Evolutionary conservation across 352 stramenopile genomes (phyloP), one percentile per base, ranked within the genome.

Genomic region (Globisporangium middletonii): DNA sequence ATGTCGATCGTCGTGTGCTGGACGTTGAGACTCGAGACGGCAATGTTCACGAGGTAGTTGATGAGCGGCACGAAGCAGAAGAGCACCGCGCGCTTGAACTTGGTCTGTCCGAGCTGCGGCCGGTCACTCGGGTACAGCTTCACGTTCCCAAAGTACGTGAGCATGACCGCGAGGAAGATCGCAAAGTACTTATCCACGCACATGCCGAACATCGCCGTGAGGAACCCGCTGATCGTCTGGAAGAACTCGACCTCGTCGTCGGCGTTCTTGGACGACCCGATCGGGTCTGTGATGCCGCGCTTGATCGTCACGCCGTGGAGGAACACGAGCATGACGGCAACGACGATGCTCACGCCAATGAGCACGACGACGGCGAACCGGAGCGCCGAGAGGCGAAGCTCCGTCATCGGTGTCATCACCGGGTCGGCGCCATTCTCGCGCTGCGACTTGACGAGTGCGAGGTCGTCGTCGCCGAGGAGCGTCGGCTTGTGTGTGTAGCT

Each of bases 141-240:
- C 0, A 15, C 4, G 44, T 59, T 59, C 23, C 30, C 53, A 30
- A 59, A 59, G 44, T 53, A 59, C 53, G 53, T 59, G 42, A 50
- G 26, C 53, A 59, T 59, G 42, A 59, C 53, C 5, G 53, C 30
- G 26, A 59, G 30, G 53, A 59, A 59, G 44, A 59, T 37, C 16
- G 41, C 53, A 30, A 59, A 59, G 44, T 52, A 53, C 53, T 42
- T 28, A 13, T 59, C 53, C 0, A 50, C 30, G 30, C 53, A 11
- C 41, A 45, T 41, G 0, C 30, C 44, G 53, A 59, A 46, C n/a
- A 28, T 23, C 9, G 41, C 41, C 3, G 44, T 59, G 48, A 47
- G 27, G 55, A 55, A 61, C 2, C 55, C 55, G 27, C 42, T 61
- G 45, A 61, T 55, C 26, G 37, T 48, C 33, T 61, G 55, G 47